These are phyloP conservation scores for Leccinum solheimii DNA, from an alignment of 1,284 basidiomycete species.

Conservation along the genomic window DNA sequence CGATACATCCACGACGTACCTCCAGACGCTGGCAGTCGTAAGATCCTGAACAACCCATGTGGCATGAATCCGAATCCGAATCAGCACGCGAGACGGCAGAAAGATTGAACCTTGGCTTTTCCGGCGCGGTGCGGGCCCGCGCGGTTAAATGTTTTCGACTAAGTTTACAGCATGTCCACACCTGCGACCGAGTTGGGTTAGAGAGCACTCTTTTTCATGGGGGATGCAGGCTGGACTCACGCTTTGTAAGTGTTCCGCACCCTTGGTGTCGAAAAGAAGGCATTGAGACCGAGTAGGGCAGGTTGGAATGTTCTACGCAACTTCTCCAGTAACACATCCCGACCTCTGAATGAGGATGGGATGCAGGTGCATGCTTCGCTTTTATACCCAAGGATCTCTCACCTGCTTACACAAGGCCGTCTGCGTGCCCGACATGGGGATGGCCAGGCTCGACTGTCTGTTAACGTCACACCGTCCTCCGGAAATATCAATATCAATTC, in stretches of 20 bases:
- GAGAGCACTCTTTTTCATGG: background rate
- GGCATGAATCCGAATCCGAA: too few relatives aligned
- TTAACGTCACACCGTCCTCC: slow-evolving; percentile 35
- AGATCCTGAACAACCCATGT: too few relatives aligned
- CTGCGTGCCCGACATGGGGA: slow-evolving; percentile 31
- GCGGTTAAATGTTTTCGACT: slow-evolving; percentile 32
- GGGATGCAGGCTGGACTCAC: slow-evolving; percentile 32
- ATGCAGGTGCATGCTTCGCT: slow-evolving; percentile 14
- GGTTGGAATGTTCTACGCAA: slow-evolving; percentile 10
- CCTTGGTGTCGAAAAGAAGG: slow-evolving; percentile 30
- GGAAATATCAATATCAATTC: slow-evolving; percentile 31
- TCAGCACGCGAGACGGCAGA: too few relatives aligned
- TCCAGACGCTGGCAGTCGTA: too few relatives aligned
- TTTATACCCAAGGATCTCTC: slow-evolving; percentile 34
- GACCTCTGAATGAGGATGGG: slow-evolving; percentile 17
- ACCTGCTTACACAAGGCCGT: slow-evolving; percentile 33
- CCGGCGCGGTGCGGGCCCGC: too few relatives aligned
- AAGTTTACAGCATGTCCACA: slow-evolving; percentile 60
- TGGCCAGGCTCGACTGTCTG: slow-evolving; percentile 20
- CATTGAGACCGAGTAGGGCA: slow-evolving; percentile 6
- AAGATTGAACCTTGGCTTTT: too few relatives aligned
- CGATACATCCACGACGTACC: too few relatives aligned
- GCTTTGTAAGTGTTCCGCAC: slow-evolving; percentile 52
- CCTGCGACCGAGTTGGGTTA: slow-evolving; percentile 35
- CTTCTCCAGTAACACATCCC: slow-evolving; percentile 50